Percentiles rank a stretch among this genome's conserved stretches.
These are phyloP conservation scores for Backusella psychrophila DNA, from an alignment of 192 early-diverging fungal genomes.

Conservation along the genomic window DNA sequence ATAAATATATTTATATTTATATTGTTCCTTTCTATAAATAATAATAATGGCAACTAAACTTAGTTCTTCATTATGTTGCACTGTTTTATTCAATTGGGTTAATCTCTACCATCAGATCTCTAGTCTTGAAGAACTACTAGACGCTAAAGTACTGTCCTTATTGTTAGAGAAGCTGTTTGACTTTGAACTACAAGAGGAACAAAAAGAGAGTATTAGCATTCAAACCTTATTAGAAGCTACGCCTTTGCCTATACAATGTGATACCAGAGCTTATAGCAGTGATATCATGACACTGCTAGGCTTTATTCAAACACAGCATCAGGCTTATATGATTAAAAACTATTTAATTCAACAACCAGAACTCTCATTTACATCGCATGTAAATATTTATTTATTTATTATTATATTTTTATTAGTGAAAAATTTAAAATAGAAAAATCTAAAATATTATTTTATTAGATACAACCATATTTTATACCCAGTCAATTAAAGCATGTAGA, in stretches of 20 bases:
- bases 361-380: constrained; percentile 11
- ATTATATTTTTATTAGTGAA: background rate
- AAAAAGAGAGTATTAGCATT: background rate
- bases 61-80: background rate
- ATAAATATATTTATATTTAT: background rate
- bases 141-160: background rate
- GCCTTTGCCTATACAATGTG: background rate
- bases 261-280: background rate
- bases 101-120: background rate
- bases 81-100: constrained; percentile 11
- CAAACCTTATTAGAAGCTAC: background rate
- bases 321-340: background rate
- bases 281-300: background rate
- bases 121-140: background rate
- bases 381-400: constrained; percentile 1
- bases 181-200: background rate
- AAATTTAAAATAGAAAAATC: background rate
- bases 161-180: background rate
- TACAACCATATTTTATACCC: constrained; percentile 15
- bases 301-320: constrained; percentile 13
- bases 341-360: background rate
- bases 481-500: background rate
- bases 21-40: background rate
- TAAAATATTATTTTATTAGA: background rate
- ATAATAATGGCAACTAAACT: background rate